Evolutionary conservation across 148 eudicot genomes (phyloP).

Genomic region (Camellia sinensis): DNA sequence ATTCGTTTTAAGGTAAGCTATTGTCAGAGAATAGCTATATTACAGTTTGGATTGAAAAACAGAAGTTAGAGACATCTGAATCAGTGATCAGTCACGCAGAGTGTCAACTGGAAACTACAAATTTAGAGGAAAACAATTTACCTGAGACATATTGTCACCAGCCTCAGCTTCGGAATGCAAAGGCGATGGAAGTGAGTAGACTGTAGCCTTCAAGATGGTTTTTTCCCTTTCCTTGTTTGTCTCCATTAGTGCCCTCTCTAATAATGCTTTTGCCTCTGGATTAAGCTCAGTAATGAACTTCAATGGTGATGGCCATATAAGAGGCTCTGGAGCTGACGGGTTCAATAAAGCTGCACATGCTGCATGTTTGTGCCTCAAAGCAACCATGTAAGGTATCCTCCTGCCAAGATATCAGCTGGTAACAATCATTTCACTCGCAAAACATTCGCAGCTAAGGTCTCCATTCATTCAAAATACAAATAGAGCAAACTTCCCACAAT

Average conservation of each 20-base stretch:
- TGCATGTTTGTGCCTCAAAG: slow-evolving; percentile 29
- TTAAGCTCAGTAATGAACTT: slow-evolving; percentile 32
- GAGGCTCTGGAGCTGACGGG: slow-evolving; percentile 36
- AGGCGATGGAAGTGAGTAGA: slow-evolving; percentile 19
- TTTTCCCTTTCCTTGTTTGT: slow-evolving; percentile 37
- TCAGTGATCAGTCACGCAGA: too few relatives aligned
- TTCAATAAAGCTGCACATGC: slow-evolving; percentile 34
- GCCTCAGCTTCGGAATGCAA: slow-evolving; percentile 14
- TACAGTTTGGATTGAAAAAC: too few relatives aligned
- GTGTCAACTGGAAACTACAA: too few relatives aligned
- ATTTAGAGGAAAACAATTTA: slow-evolving; percentile 2
- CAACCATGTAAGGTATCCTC: slow-evolving; percentile 32
- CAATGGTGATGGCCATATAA: slow-evolving; percentile 33
- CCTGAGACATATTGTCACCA: slow-evolving; percentile 14
- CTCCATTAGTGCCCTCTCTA: slow-evolving; percentile 34
- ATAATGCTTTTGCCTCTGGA: slow-evolving; percentile 31
- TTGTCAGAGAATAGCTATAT: too few relatives aligned
- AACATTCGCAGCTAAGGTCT: background rate
- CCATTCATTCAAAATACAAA: background rate
- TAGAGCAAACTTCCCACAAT: background rate
- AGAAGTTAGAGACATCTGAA: too few relatives aligned
- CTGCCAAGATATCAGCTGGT: slow-evolving; percentile 15
- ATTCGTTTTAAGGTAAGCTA: too few relatives aligned
- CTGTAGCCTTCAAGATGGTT: slow-evolving; percentile 30
- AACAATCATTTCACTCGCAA: background rate